phyloP scores from a whole-genome alignment of 2,329 filamentous ascomycete species.

The Juglanconis juglandina region DNA sequence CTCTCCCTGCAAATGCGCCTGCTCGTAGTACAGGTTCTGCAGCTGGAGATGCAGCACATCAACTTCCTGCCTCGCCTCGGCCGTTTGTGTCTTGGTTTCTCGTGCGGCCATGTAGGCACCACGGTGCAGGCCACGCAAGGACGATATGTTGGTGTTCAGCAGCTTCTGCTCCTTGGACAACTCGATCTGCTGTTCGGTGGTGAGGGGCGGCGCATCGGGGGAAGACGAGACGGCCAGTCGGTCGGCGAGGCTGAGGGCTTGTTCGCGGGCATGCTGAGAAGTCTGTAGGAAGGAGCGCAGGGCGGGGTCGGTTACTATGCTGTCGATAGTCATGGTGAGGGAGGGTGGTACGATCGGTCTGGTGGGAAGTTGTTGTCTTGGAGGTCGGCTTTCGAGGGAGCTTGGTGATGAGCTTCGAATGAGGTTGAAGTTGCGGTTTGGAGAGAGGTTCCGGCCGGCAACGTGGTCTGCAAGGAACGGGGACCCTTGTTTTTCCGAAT shows the following conservation, averaged over 20 bases:
- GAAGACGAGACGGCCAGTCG: conserved; percentile 45
- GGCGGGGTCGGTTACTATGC: conserved; percentile 61
- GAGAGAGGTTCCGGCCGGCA: not conserved
- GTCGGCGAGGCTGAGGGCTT: conserved; percentile 65
- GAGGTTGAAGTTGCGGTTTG: not conserved
- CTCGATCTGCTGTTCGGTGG: conserved; percentile 50
- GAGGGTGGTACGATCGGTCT: not conserved
- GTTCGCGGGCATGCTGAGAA: conserved; percentile 69
- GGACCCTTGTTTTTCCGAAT: not conserved
- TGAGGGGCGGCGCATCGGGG: conserved; percentile 36
- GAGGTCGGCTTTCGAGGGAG: not conserved
- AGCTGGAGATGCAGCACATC: conserved; percentile 88
- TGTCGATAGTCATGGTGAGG: conserved; percentile 48
- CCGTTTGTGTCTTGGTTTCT: conserved; percentile 80
- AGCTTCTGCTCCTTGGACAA: conserved; percentile 75
- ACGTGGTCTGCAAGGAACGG: not conserved
- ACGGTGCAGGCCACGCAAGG: conserved; percentile 79
- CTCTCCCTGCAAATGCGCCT: conserved; percentile 84
- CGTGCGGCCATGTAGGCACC: conserved; percentile 76
- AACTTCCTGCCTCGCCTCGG: conserved; percentile 84
- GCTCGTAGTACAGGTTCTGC: conserved; percentile 95
- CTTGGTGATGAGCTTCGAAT: not conserved
- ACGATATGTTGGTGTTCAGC: conserved; percentile 73
- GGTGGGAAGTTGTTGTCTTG: not conserved
- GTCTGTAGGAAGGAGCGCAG: conserved; percentile 68